A percentile compares a stretch with the other conserved stretches of the same genome.
Evolutionary conservation across 2,329 filamentous ascomycete species (phyloP).

Genomic region (Cercospora citrullina): DNA sequence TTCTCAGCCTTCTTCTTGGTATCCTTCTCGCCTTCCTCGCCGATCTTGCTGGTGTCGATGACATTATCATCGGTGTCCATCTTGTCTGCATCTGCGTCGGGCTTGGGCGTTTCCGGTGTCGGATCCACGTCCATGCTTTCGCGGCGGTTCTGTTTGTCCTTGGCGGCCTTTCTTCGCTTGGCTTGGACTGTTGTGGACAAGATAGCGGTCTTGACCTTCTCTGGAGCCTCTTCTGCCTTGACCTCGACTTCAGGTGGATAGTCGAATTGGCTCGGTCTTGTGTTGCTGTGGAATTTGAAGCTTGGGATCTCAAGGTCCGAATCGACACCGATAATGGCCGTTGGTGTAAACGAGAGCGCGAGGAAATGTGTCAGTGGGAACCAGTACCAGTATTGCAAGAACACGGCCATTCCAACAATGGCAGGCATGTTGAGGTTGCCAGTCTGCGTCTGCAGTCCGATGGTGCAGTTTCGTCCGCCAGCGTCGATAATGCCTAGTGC

Average conservation of each 20-base stretch:
- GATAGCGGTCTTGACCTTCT: slow-evolving; percentile 92
- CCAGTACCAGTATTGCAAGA: slow-evolving; percentile 99
- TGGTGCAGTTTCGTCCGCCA: slow-evolving; percentile 96
- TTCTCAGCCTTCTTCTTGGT: slow-evolving; percentile 89
- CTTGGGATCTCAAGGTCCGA: slow-evolving; percentile 89
- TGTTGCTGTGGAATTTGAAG: slow-evolving; percentile 95
- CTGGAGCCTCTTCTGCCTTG: slow-evolving; percentile 89
- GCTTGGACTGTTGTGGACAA: slow-evolving; percentile 96
- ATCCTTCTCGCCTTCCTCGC: slow-evolving; percentile 56
- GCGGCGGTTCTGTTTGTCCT: slow-evolving; percentile 82
- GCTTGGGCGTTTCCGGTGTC: slow-evolving; percentile 71
- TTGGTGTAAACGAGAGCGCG: slow-evolving; percentile 93
- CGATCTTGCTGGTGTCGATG: slow-evolving; percentile 42
- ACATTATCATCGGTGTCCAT: slow-evolving; percentile 68
- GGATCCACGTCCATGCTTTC: slow-evolving; percentile 96
- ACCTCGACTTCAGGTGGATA: slow-evolving; percentile 96
- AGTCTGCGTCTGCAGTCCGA: slow-evolving; percentile 94
- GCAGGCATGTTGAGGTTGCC: slow-evolving; percentile 98
- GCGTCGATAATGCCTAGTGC: slow-evolving; percentile 97
- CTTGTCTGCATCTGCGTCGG: slow-evolving; percentile 64
- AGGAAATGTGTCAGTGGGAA: slow-evolving; percentile 98
- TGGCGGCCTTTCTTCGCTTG: slow-evolving; percentile 89
- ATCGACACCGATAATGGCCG: slow-evolving; percentile 91
- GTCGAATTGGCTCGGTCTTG: slow-evolving; percentile 91
- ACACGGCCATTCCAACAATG: slow-evolving; percentile 96